These are phyloP conservation scores for Tetrapisispora taiwanensis DNA, from an alignment of 805 yeast genomes.

Conservation along the genomic window DNA sequence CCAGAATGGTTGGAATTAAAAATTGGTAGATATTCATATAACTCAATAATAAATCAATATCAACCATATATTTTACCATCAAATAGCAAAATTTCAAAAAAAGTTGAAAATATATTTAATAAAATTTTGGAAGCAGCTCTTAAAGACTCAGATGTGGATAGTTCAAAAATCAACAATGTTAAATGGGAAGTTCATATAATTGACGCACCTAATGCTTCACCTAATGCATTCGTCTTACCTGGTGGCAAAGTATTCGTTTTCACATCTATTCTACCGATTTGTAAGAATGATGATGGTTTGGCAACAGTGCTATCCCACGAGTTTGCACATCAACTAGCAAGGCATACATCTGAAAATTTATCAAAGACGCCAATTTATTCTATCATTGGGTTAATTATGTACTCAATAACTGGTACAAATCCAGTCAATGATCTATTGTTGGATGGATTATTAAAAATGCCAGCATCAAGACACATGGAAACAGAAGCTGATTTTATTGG, in stretches of 20 bases:
- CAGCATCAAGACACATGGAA: slow-evolving; percentile 89
- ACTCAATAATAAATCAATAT: slow-evolving; percentile 48
- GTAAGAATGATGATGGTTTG: slow-evolving; percentile 76
- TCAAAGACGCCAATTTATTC: slow-evolving; percentile 68
- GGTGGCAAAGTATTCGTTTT: slow-evolving; percentile 93
- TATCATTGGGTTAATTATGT: slow-evolving; percentile 41
- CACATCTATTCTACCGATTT: slow-evolving; percentile 64
- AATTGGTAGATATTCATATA: slow-evolving; percentile 57
- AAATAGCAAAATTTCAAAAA: slow-evolving; percentile 46
- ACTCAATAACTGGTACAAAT: slow-evolving; percentile 51
- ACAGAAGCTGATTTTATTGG: slow-evolving; percentile 95
- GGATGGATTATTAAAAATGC: slow-evolving; percentile 55
- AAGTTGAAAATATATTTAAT: slow-evolving; percentile 53
- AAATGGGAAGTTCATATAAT: slow-evolving; percentile 78
- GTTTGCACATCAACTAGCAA: slow-evolving; percentile 85
- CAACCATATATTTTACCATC: slow-evolving; percentile 46
- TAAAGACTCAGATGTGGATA: slow-evolving; percentile 30
- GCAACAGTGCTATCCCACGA: slow-evolving; percentile 96
- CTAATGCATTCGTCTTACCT: slow-evolving; percentile 94
- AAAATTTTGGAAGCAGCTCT: slow-evolving; percentile 52
- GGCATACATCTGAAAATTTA: slow-evolving; percentile 79
- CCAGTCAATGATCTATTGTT: slow-evolving; percentile 43
- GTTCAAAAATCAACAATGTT: slow-evolving; percentile 22
- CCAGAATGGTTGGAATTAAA: slow-evolving; percentile 53
- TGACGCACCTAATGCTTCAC: slow-evolving; percentile 60